phyloP scores from a whole-genome alignment of 768 basidiomycete species.

The Boletus reticulatus region DNA sequence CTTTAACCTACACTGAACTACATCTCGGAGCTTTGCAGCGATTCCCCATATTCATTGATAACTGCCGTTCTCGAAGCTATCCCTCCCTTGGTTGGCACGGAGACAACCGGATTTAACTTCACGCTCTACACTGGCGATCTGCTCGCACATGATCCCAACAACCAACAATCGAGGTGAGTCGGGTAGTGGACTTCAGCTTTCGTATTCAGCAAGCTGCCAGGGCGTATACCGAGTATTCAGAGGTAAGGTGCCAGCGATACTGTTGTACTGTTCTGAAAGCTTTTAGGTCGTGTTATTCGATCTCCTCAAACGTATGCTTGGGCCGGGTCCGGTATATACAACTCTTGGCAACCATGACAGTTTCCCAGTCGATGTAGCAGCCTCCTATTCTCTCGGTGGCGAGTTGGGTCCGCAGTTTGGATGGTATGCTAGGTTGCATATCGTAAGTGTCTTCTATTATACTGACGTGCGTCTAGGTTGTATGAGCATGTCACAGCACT shows the following conservation, averaged over 20 bases:
- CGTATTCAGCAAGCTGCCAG: constrained; percentile 30
- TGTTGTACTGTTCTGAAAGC: constrained; percentile 4
- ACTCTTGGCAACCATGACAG: constrained; percentile 78
- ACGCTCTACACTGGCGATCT: constrained; percentile 73
- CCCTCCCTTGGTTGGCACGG: constrained; percentile 60
- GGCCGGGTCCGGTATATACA: constrained; percentile 70
- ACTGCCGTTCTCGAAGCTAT: constrained; percentile 64
- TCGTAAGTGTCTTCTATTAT: not conserved
- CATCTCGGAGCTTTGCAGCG: constrained; percentile 35
- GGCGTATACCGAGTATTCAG: constrained; percentile 58
- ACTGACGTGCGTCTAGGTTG: constrained; percentile 46
- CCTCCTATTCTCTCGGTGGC: constrained; percentile 56
- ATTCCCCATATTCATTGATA: constrained; percentile 61
- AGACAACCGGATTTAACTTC: constrained; percentile 60
- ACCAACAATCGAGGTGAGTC: constrained; percentile 57
- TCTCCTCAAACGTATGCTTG: constrained; percentile 59
- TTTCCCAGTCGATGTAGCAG: constrained; percentile 57
- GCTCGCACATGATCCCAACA: constrained; percentile 67
- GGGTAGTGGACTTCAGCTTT: not conserved
- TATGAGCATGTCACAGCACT: constrained; percentile 72
- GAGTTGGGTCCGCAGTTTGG: constrained; percentile 57
- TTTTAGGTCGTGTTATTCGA: constrained; percentile 61
- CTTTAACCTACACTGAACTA: not conserved
- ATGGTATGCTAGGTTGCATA: constrained; percentile 43
- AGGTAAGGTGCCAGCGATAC: constrained; percentile 39